These are phyloP conservation scores for Lipomyces sp. DNA, from an alignment of 805 yeast genomes.

Conservation along the genomic window DNA sequence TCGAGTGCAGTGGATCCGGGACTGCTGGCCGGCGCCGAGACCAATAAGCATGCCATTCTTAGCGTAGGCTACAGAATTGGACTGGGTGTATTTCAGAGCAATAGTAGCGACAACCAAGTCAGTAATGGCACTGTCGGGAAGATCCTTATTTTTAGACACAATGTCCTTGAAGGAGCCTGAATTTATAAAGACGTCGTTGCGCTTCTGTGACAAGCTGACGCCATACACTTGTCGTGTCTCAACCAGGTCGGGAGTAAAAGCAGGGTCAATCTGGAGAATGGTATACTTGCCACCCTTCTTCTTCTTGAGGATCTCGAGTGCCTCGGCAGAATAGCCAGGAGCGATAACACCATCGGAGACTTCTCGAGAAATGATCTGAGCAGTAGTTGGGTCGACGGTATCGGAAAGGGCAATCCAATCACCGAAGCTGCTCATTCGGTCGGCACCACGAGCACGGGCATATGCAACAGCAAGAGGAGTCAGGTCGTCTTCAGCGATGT, in stretches of 20 bases:
- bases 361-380: conserved; percentile 94
- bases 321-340: conserved; percentile 93
- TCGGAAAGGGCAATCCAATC: conserved; percentile 97
- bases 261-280: conserved; percentile 93
- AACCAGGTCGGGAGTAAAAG: conserved; percentile 75
- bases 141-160: conserved; percentile 80
- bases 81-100: conserved; percentile 96
- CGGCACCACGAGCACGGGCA: conserved; percentile 99
- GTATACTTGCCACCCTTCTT: conserved; percentile 98
- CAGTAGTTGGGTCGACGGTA: conserved; percentile 95
- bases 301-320: conserved; percentile 81
- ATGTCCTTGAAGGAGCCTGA: conserved; percentile 88
- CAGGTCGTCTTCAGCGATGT: conserved; percentile 77
- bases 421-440: conserved; percentile 98
- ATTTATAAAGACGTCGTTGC: conserved; percentile 96
- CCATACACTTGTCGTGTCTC: conserved; percentile 98
- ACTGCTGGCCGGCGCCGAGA: conserved; percentile 99
- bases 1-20: conserved; percentile 98
- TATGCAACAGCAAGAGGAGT: conserved; percentile 97
- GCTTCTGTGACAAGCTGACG: conserved; percentile 90
- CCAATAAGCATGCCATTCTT: conserved; percentile 99
- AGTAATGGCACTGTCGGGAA: conserved; percentile 89
- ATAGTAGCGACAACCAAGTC: conserved; percentile 97
- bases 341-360: conserved; percentile 99
- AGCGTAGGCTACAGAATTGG: conserved; percentile 97